These are phyloP conservation scores for Leccinum rimulosum DNA, from an alignment of 768 basidiomycete genomes.

Conservation along the genomic window DNA sequence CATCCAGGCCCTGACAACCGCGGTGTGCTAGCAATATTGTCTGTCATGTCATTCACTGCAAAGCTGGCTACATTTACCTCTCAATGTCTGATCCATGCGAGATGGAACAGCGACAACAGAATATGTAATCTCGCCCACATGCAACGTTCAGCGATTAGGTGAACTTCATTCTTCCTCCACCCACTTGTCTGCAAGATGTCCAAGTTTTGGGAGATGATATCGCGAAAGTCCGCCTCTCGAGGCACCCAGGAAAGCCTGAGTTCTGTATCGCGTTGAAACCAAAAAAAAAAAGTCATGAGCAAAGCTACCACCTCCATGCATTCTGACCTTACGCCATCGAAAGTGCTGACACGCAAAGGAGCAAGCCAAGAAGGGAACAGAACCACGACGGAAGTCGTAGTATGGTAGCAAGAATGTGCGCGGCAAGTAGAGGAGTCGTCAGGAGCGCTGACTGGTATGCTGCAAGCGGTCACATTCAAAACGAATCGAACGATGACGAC, in stretches of 20 bases:
- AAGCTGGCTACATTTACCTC: background rate
- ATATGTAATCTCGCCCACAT: background rate
- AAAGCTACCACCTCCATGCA: background rate
- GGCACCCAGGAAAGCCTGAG: constrained; percentile 49
- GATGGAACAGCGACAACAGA: background rate
- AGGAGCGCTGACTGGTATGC: constrained; percentile 79
- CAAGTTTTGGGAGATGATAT: constrained; percentile 62
- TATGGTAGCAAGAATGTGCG: constrained; percentile 54
- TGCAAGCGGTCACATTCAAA: constrained; percentile 29
- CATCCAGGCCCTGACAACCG: background rate
- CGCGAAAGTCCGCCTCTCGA: constrained; percentile 47
- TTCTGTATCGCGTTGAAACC: background rate
- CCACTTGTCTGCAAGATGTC: constrained; percentile 66
- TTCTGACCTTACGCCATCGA: constrained; percentile 53
- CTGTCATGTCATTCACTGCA: background rate
- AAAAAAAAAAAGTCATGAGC: constrained; percentile 17
- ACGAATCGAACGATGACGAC: constrained; percentile 3
- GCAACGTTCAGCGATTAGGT: background rate
- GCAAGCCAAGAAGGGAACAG: constrained; percentile 45
- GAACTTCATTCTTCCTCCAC: constrained; percentile 53
- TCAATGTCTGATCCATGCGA: background rate
- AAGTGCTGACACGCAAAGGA: constrained; percentile 39
- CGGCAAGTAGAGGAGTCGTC: constrained; percentile 56
- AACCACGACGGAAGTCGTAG: constrained; percentile 54
- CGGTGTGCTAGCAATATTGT: background rate